Evolutionary conservation across 495 filamentous ascomycete genomes (phyloP), one percentile per base, ranked within the genome.

Genomic region (Amniculicola lignicola): DNA sequence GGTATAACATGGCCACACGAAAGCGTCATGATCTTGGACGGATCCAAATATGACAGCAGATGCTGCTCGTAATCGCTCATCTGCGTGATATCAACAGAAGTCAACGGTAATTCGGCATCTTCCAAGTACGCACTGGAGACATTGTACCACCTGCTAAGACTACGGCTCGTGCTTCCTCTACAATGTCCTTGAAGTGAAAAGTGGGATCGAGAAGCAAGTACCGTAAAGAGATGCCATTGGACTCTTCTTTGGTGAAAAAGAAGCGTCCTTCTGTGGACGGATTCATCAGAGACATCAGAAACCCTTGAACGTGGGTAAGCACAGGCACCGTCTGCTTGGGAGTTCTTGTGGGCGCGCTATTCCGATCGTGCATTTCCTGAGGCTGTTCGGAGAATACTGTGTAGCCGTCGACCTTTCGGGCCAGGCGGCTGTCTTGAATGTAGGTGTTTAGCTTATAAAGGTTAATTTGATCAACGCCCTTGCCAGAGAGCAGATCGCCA

Each of bases 1-100:
- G 93, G 90, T 48, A 97, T 95, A 19, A 98, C 91, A 70, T 98
- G 93, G 3, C 90, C 93, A 69, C 90, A 97, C 47, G 88, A 95
- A 16, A 96, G 81, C 1, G 89, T 94, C 3, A 76, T 81, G 24
- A 97, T 78, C 35, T 82, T 82, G 6, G 74, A 72, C 3, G 75
- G 63, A 0, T 81, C 70, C 0, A 95, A 66, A 53, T 88, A 86
- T 0, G 90, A 85, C 64, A 98, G 93, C 14, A 98, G 78, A 62
- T 95, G 86, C 4, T 83, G 78, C 43, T 77, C 80, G 68, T 95
- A 97, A 67, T 96, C 93, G 21, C 83, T 79, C 78, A 98, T 93
- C 77, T 83, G 38, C 3, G 7, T 9, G 51, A 48, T 12, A 12
- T 67, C 16, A 68, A 49, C 36, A 36, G 18, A 4, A n/a, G 29